A percentile compares a stretch with the other conserved stretches of the same genome.
Evolutionary conservation across 2,329 filamentous ascomycete genomes (phyloP).

Genomic region (Pezicula carpinea): DNA sequence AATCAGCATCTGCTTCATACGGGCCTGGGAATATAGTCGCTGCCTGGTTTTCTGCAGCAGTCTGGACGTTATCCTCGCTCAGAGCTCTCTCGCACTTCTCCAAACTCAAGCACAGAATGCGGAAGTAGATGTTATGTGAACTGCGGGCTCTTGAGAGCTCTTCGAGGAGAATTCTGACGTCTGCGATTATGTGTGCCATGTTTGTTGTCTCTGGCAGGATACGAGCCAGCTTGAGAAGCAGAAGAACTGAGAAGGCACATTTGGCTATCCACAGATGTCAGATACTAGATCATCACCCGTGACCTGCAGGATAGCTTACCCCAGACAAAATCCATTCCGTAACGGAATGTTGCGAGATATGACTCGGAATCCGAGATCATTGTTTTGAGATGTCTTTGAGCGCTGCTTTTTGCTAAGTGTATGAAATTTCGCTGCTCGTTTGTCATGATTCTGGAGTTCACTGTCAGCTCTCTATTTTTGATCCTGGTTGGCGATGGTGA

Average conservation of each 20-base stretch:
- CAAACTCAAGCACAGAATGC: conserved; percentile 42
- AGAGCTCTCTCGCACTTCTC: conserved; percentile 45
- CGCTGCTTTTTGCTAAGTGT: conserved; percentile 44
- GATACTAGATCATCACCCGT: background rate
- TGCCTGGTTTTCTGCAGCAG: conserved; percentile 5
- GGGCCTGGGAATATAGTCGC: conserved; percentile 29
- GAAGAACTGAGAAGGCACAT: conserved; percentile 50
- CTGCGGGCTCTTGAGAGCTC: conserved; percentile 36
- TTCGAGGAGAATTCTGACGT: conserved; percentile 38
- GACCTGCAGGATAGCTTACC: conserved; percentile 5
- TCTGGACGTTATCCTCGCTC: conserved; percentile 27
- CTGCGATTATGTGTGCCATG: conserved; percentile 32
- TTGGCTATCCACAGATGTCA: conserved; percentile 34
- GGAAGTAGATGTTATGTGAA: conserved; percentile 42
- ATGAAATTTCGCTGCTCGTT: conserved; percentile 42
- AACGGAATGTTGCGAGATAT: conserved; percentile 47
- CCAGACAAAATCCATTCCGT: conserved; percentile 55
- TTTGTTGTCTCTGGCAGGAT: conserved; percentile 38
- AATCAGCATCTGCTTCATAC: conserved; percentile 33
- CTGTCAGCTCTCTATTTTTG: background rate
- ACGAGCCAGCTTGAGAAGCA: conserved; percentile 47
- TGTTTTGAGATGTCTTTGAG: conserved; percentile 44
- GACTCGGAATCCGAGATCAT: conserved; percentile 39
- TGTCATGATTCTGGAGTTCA: conserved; percentile 38
- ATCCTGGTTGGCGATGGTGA: background rate